These are phyloP conservation scores for Phytophthora gonapodyides DNA, from an alignment of 352 stramenopile species.

Conservation along the genomic window DNA sequence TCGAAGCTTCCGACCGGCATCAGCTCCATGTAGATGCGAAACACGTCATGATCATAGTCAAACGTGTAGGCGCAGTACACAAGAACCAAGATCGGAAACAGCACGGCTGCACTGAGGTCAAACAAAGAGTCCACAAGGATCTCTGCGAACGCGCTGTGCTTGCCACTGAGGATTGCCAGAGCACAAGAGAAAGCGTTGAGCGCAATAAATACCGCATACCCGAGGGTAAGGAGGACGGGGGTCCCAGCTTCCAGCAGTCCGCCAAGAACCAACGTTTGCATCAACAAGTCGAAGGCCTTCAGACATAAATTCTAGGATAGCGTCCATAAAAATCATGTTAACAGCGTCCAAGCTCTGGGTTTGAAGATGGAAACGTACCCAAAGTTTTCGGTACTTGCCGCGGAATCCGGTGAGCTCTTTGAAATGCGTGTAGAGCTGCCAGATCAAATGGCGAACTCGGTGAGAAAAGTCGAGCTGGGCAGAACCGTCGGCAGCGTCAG, in stretches of 20 bases:
- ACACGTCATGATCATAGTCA: slow-evolving; percentile 33
- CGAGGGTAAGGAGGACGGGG: slow-evolving; percentile 26
- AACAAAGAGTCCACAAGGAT: slow-evolving; percentile 48
- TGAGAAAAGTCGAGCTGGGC: neutral
- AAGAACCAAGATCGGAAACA: slow-evolving; percentile 35
- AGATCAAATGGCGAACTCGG: slow-evolving; percentile 1
- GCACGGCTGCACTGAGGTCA: slow-evolving; percentile 36
- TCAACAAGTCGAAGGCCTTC: slow-evolving; percentile 37
- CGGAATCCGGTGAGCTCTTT: slow-evolving; percentile 35
- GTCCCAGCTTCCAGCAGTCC: slow-evolving; percentile 36
- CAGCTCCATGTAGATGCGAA: slow-evolving; percentile 25
- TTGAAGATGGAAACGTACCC: slow-evolving; percentile 20
- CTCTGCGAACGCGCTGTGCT: slow-evolving; percentile 35
- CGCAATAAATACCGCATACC: slow-evolving; percentile 26
- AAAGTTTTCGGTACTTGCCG: slow-evolving; percentile 41
- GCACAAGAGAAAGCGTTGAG: slow-evolving; percentile 36
- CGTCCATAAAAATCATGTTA: too few species aligned
- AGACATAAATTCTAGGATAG: slow-evolving; percentile 38
- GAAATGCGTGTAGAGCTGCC: slow-evolving; percentile 27
- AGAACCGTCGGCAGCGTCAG: slow-evolving; percentile 1
- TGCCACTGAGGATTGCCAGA: slow-evolving; percentile 20
- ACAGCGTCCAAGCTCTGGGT: neutral
- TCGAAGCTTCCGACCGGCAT: slow-evolving; percentile 37
- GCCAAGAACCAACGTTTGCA: slow-evolving; percentile 34
- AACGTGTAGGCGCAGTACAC: slow-evolving; percentile 34